Percentiles rank a stretch among this genome's conserved stretches.
phyloP scores from a whole-genome alignment of 2,329 filamentous ascomycete species.

The Sporothrix pallida region DNA sequence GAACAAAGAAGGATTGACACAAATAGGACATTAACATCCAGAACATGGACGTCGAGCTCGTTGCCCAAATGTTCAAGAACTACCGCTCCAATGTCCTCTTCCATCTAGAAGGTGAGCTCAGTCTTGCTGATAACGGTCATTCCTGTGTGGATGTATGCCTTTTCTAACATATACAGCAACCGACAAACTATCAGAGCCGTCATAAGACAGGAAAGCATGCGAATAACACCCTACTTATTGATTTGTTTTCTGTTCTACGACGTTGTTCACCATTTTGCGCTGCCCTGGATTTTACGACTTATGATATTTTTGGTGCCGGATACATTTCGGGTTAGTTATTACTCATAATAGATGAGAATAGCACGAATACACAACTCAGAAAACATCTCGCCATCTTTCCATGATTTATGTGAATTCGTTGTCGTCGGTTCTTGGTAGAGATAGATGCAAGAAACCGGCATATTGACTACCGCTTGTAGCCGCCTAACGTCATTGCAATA shows the following conservation, averaged over 20 bases:
- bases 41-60: constrained; percentile 98
- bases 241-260: not conserved
- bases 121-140: not conserved
- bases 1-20: not conserved
- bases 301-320: no score
- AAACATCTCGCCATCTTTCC: not conserved
- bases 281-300: no score
- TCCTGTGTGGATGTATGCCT: not conserved
- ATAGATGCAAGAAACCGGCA: not conserved
- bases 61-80: constrained; percentile 99
- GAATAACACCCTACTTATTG: not conserved
- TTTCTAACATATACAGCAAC: constrained; percentile 34
- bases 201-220: not conserved
- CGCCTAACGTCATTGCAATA: not conserved
- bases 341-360: no score
- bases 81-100: constrained; percentile 98
- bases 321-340: no score
- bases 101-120: constrained; percentile 81
- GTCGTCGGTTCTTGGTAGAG: no score
- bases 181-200: constrained; percentile 38
- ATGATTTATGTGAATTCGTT: no score
- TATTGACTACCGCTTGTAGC: not conserved
- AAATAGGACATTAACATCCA: constrained; percentile 92
- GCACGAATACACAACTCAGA: no score
- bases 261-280: not conserved